A percentile compares a stretch with the other conserved stretches of the same genome.
Evolutionary conservation across 345 rosid species (phyloP).

Genomic region (Camelina neglecta): DNA sequence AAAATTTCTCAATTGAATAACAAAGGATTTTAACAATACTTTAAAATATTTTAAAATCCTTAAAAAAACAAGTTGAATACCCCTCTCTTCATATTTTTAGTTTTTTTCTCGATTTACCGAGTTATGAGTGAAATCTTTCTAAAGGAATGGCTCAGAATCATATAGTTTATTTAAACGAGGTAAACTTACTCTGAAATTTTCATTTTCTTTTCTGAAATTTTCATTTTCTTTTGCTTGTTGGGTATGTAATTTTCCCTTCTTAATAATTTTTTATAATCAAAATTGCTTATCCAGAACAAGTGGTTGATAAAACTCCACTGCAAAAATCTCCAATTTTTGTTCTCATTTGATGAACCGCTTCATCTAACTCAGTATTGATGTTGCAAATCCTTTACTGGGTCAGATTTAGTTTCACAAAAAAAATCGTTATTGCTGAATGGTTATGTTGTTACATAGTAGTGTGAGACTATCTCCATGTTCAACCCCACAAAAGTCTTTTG

Average conservation of each 20-base stretch:
- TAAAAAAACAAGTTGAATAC: no score
- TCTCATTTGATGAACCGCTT: slow-evolving; percentile 10
- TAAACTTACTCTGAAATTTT: background rate
- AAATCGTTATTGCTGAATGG: slow-evolving; percentile 47
- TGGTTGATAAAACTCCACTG: slow-evolving; percentile 15
- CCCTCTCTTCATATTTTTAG: no score
- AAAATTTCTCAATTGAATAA: no score
- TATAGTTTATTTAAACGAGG: background rate
- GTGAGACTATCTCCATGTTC: slow-evolving; percentile 42
- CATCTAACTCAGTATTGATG: background rate
- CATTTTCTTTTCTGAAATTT: no score
- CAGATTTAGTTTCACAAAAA: slow-evolving; percentile 8
- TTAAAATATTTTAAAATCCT: no score
- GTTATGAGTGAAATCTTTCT: no score
- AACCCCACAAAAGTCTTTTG: slow-evolving; percentile 20
- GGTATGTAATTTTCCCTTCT: background rate
- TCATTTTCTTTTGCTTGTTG: background rate
- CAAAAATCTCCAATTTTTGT: background rate
- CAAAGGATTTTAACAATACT: no score
- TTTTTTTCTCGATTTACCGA: no score
- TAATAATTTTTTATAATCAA: background rate
- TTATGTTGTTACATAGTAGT: slow-evolving; percentile 42
- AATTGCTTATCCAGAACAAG: slow-evolving; percentile 32
- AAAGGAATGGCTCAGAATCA: slow-evolving; percentile 7
- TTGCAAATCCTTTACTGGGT: slow-evolving; percentile 2